These are phyloP conservation scores for Verticillium dahliae DNA, from an alignment of 2,329 filamentous ascomycete species.

Conservation along the genomic window DNA sequence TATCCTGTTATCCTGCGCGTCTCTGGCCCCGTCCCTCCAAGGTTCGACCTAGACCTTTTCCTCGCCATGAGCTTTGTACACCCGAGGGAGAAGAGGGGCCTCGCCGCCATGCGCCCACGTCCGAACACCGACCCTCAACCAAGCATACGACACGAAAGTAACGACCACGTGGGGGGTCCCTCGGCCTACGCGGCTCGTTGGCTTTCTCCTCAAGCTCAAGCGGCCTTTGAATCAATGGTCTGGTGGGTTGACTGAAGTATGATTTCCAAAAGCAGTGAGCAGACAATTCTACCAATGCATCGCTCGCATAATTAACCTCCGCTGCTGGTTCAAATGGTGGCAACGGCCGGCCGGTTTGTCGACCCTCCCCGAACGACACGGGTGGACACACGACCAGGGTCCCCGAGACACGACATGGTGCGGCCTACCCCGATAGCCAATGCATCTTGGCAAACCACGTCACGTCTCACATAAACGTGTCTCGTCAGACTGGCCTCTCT, in stretches of 20 bases:
- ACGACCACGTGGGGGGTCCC: not conserved
- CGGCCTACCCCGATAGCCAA: not conserved
- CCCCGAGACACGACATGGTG: not conserved
- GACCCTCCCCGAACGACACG: not conserved
- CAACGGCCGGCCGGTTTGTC: not conserved
- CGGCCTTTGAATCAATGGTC: not conserved
- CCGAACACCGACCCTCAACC: not conserved
- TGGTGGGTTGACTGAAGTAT: too few relatives aligned
- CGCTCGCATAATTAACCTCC: not conserved
- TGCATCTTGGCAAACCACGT: not conserved
- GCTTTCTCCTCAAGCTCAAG: not conserved
- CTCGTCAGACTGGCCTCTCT: not conserved
- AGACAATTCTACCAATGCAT: not conserved
- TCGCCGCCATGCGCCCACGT: not conserved
- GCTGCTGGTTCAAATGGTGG: not conserved
- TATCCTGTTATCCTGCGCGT: not conserved
- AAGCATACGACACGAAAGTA: not conserved
- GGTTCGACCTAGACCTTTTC: not conserved
- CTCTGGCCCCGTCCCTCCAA: too few relatives aligned
- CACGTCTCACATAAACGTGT: not conserved
- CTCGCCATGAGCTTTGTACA: not conserved
- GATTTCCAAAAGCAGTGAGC: not conserved
- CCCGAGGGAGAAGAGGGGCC: not conserved
- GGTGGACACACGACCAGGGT: not conserved
- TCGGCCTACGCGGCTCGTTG: not conserved